Base-by-base conservation (phyloP, 495 filamentous ascomycete genomes). In the Glutinoglossum americanum region DNA sequence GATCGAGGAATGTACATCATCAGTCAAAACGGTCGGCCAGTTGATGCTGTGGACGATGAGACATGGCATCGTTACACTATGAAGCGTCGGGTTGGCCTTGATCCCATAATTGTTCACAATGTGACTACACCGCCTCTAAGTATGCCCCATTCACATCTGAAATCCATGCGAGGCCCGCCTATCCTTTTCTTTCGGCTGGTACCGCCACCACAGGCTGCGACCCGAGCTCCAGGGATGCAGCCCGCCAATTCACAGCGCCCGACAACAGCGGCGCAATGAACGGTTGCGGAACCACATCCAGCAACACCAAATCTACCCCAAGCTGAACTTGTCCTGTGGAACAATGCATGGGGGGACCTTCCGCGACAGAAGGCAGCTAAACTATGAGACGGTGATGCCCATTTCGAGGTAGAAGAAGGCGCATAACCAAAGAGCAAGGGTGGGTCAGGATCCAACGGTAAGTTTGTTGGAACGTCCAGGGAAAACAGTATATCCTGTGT, bases 41-140 rank as follows among this genome's bases (percentile, higher is more conserved):
- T 44, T 26, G 39, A 63, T 63, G 32, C 33, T 57, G 8, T 63
- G 17, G 8, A 63, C 26, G 15, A 37, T 56, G 51, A 63, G 58
- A 41, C 62, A 63, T 23, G 62, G 62, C n/a, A 63, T 30, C 5
- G 54, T 41, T 23, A 41, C 28, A 39, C 59, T 53, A 17, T 33
- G 10, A 11, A 63, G 33, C 21, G 56, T 59, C 26, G 60, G 61
- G 28, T 53, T 57, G 13, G 48, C 25, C 26, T 5, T 41, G 37
- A 48, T 30, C 28, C 35, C 51, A 56, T 59, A 27, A 51, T 32
- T 9, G 56, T 63, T 63, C 25, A 63, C 59, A 15, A 63, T 44
- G 35, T 61, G 62, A n/a, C 62, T 60, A 55, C 62, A 63, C 44
- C 62, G 55, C 35, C 61, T 63, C 1, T 47, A 59, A 39, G 41